Evolutionary conservation across 1,139 yeast species (phyloP).

Genomic region (Debaryomyces sp.): DNA sequence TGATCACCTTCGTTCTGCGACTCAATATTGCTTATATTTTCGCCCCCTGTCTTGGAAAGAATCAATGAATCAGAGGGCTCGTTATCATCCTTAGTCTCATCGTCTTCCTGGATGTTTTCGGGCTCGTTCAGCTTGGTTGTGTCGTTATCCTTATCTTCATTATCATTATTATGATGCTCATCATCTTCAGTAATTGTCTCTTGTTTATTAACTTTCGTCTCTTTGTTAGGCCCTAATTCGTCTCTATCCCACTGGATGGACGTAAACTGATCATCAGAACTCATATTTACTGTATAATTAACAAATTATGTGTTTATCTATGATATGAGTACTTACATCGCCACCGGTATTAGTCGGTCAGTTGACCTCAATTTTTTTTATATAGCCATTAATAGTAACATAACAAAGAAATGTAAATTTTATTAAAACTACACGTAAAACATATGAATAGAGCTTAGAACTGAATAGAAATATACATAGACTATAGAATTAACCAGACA

Average conservation of each 20-base stretch:
- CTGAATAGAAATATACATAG: constrained; percentile 1
- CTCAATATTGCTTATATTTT: not conserved
- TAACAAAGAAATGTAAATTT: not conserved
- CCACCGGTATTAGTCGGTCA: constrained; percentile 11
- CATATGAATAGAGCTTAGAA: not conserved
- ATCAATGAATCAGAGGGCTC: constrained; percentile 19
- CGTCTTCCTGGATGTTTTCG: not conserved
- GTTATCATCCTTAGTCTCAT: constrained; percentile 7
- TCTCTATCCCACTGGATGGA: constrained; percentile 62
- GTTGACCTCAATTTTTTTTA: constrained; percentile 2
- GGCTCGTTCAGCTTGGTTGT: constrained; percentile 2
- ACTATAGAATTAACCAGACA: constrained; percentile 64
- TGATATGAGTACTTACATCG: constrained; percentile 3
- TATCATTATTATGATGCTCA: constrained; percentile 8
- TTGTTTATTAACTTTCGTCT: constrained; percentile 1
- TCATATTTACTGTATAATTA: constrained; percentile 18
- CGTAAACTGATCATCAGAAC: constrained; percentile 54
- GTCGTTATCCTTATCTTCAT: constrained; percentile 8
- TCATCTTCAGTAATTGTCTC: constrained; percentile 16
- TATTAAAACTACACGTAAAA: not conserved
- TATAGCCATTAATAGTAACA: not conserved
- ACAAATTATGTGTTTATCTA: not conserved
- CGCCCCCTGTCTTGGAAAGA: constrained; percentile 4
- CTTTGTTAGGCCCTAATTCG: constrained; percentile 25
- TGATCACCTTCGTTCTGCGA: not conserved